phyloP scores from a whole-genome alignment of 2,329 filamentous ascomycete genomes.

The Dactylella cylindrospora region DNA sequence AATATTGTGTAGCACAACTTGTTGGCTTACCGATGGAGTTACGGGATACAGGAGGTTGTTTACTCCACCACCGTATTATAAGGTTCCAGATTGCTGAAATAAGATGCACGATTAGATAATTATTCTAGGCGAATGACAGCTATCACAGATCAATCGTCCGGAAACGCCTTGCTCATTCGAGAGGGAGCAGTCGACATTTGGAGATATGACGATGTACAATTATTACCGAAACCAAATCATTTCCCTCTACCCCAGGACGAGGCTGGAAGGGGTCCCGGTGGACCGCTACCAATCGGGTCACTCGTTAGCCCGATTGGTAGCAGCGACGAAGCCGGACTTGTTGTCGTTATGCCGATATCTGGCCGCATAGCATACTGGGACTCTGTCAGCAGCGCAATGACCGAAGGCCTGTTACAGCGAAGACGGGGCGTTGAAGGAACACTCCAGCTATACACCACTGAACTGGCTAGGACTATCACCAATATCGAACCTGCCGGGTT shows the following conservation, averaged over 20 bases:
- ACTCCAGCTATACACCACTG: slow-evolving; percentile 66
- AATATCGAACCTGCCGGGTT: slow-evolving; percentile 87
- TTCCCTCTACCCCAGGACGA: slow-evolving; percentile 69
- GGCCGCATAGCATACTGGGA: slow-evolving; percentile 95
- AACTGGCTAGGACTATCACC: slow-evolving; percentile 73
- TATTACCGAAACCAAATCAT: slow-evolving; percentile 73
- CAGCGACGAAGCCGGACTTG: slow-evolving; percentile 77
- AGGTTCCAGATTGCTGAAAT: background rate
- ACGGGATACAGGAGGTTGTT: slow-evolving; percentile 44
- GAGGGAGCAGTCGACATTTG: slow-evolving; percentile 82
- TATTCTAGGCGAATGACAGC: slow-evolving; percentile 50
- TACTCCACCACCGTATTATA: background rate
- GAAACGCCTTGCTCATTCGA: slow-evolving; percentile 78
- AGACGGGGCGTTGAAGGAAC: slow-evolving; percentile 48
- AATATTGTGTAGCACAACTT: slow-evolving; percentile 48
- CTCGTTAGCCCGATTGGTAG: slow-evolving; percentile 77
- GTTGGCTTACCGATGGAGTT: slow-evolving; percentile 47
- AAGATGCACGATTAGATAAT: slow-evolving; percentile 26
- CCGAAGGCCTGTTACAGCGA: slow-evolving; percentile 48
- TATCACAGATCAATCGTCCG: slow-evolving; percentile 59
- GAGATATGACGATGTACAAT: slow-evolving; percentile 73
- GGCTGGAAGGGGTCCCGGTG: slow-evolving; percentile 65
- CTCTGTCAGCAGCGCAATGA: slow-evolving; percentile 63
- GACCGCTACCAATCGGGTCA: slow-evolving; percentile 77
- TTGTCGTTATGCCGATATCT: slow-evolving; percentile 78